These are phyloP conservation scores for Poterioochromonas sp. DNA, from an alignment of 352 stramenopile genomes.

Conservation along the genomic window DNA sequence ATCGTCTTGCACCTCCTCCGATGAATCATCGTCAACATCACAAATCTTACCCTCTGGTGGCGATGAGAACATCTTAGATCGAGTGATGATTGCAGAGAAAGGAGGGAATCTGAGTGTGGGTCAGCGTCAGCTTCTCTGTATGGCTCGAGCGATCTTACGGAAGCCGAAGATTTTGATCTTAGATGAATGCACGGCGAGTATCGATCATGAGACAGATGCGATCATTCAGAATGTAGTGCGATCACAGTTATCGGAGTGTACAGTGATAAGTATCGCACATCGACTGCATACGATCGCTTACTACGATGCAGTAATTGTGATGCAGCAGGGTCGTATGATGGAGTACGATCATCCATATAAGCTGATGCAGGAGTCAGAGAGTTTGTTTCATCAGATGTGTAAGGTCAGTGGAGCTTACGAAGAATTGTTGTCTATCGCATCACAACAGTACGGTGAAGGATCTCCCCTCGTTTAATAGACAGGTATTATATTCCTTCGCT, in stretches of 20 bases:
- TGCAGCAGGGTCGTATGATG: background rate
- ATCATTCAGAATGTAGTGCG: slow-evolving; percentile 41
- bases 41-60: too few relatives aligned
- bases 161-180: slow-evolving; percentile 3
- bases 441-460: background rate
- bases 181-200: slow-evolving; percentile 3
- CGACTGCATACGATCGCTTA: background rate
- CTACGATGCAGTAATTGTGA: background rate
- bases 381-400: background rate
- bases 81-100: slow-evolving; percentile 64
- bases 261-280: slow-evolving; percentile 14
- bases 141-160: slow-evolving; percentile 81
- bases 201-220: slow-evolving; percentile 34
- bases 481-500: too few relatives aligned
- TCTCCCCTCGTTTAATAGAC: too few relatives aligned
- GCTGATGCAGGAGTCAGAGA: background rate
- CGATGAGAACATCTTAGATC: slow-evolving; percentile 42
- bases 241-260: background rate
- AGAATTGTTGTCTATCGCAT: background rate
- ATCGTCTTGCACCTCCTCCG: background rate
- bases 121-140: slow-evolving; percentile 88
- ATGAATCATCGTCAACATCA: background rate
- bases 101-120: slow-evolving; percentile 84
- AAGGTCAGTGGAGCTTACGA: background rate
- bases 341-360: background rate